Conservation (phyloP, 1,284 basidiomycete genomes). For the Cryptococcus sp. region DNA sequence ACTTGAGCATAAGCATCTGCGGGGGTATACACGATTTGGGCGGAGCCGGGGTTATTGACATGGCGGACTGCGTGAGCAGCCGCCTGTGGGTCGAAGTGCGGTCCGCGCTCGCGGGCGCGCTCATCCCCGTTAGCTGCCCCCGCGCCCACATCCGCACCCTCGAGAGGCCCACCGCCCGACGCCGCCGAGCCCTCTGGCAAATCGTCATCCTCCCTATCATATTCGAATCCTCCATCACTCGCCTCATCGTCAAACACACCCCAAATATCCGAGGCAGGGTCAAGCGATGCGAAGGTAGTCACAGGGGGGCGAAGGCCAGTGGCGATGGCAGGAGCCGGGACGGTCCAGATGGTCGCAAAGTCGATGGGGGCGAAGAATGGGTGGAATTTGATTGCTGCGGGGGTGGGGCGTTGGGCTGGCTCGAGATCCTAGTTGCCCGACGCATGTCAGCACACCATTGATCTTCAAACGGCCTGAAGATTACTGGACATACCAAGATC, state of each 20-base stretch:
- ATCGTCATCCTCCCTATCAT: conserved; percentile 24
- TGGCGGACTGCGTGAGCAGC: conserved; percentile 34
- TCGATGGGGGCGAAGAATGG: conserved; percentile 68
- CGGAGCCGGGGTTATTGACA: conserved; percentile 22
- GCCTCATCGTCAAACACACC: conserved; percentile 44
- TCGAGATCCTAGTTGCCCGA: conserved; percentile 54
- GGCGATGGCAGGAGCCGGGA: conserved; percentile 45
- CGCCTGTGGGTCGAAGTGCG: conserved; percentile 30
- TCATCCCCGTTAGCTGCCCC: conserved; percentile 2
- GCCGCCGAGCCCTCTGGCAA: not conserved
- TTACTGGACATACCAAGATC: conserved; percentile 48
- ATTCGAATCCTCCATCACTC: conserved; percentile 29
- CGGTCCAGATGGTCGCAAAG: conserved; percentile 72
- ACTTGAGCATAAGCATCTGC: conserved; percentile 5
- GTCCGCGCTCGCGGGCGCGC: conserved; percentile 12
- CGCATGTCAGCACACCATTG: not conserved
- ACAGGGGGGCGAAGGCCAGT: conserved; percentile 47
- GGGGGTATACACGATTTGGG: conserved; percentile 6
- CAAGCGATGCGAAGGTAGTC: conserved; percentile 20
- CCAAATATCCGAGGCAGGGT: conserved; percentile 38
- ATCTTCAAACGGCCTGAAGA: not conserved
- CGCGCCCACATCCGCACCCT: not conserved
- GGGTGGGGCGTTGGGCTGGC: conserved; percentile 60
- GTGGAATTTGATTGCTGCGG: conserved; percentile 64
- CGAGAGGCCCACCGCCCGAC: not conserved